phyloP scores from a whole-genome alignment of 2,329 filamentous ascomycete genomes.

The Leptoxyphium fumago region DNA sequence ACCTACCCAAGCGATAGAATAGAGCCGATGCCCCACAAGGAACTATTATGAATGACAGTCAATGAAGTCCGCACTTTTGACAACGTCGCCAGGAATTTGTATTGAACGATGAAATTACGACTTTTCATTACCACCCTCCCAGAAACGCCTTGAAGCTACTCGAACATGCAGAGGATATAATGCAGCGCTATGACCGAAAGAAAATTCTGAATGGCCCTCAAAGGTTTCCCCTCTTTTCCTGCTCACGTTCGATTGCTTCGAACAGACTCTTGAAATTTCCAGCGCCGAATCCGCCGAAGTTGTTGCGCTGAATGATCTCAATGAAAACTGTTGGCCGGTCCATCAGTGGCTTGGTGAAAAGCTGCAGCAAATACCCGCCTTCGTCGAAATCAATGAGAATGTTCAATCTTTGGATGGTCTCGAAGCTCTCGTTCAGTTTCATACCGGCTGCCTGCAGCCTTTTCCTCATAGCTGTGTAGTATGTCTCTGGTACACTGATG shows the following conservation, averaged over 20 bases:
- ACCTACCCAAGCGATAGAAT: too few species aligned
- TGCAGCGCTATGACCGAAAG: too few species aligned
- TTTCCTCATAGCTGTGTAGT: constrained; percentile 64
- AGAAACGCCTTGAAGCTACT: too few species aligned
- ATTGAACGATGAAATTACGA: too few species aligned
- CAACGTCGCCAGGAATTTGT: too few species aligned
- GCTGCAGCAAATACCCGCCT: constrained; percentile 62
- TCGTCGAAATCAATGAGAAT: constrained; percentile 95
- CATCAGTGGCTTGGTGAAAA: constrained; percentile 61
- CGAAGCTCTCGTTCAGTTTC: constrained; percentile 62
- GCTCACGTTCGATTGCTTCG: constrained; percentile 88
- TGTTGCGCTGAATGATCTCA: constrained; percentile 86
- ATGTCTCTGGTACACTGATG: constrained; percentile 74
- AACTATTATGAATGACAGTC: too few species aligned
- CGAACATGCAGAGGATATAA: too few species aligned
- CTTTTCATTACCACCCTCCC: too few species aligned
- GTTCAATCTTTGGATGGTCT: constrained; percentile 59
- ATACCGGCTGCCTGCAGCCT: constrained; percentile 50
- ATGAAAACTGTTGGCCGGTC: constrained; percentile 91
- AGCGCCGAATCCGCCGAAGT: constrained; percentile 83
- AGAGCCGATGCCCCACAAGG: too few species aligned
- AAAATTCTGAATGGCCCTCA: constrained; percentile 1
- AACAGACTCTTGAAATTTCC: constrained; percentile 94
- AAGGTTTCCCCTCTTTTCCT: constrained; percentile 72
- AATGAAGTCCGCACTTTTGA: too few species aligned